Evolutionary conservation across 192 early-diverging fungal genomes (phyloP).

Genomic region (Diversispora eburnea): DNA sequence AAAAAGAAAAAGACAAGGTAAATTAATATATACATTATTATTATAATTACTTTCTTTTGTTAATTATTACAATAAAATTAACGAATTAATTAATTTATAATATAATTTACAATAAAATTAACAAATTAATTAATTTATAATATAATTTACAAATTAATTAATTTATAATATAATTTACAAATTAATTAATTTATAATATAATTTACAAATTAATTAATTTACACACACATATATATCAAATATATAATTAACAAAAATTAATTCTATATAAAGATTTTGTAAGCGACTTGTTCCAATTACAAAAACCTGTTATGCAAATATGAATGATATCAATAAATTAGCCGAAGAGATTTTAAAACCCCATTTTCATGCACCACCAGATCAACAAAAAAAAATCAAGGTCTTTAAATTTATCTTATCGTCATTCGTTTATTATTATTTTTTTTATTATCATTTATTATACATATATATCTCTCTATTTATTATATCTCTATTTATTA

Average conservation of each 20-base stretch:
- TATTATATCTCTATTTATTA: not conserved
- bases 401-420: not conserved
- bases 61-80: not conserved
- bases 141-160: too few species aligned
- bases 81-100: not conserved
- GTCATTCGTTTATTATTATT: not conserved
- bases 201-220: not conserved
- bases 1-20: conserved; percentile 43
- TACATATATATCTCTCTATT: not conserved
- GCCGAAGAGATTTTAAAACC: conserved; percentile 41
- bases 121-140: not conserved
- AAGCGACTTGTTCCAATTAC: conserved; percentile 53
- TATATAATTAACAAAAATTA: not conserved
- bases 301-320: conserved; percentile 47
- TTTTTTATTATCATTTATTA: not conserved
- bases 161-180: too few species aligned
- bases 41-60: not conserved
- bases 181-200: too few species aligned
- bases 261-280: conserved; percentile 37
- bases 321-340: conserved; percentile 45
- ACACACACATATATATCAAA: too few species aligned
- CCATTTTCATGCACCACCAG: conserved; percentile 41
- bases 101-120: not conserved
- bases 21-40: not conserved
- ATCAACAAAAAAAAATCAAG: conserved; percentile 25